Evolutionary conservation across 495 filamentous ascomycete genomes (phyloP).

Genomic region (Pseudomonodictys pantanalensis): DNA sequence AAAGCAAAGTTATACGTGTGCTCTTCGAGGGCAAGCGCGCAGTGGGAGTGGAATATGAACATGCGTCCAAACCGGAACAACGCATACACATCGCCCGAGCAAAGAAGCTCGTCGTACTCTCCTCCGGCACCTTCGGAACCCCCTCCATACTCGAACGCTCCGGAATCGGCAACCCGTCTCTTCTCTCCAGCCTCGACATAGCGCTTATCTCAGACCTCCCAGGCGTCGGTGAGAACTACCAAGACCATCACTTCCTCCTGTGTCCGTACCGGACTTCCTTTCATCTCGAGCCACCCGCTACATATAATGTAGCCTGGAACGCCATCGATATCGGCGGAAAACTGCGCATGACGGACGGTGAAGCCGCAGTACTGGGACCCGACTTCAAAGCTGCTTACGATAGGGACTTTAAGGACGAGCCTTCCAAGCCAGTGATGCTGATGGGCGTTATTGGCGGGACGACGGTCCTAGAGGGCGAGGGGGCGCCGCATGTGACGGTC

Average conservation of each 20-base stretch:
- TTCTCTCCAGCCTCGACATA: conserved; percentile 26
- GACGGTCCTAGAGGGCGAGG: no score
- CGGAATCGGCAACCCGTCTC: conserved; percentile 32
- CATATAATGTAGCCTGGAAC: no score
- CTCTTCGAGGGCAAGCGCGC: conserved; percentile 30
- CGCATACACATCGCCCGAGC: conserved; percentile 40
- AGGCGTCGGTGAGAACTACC: conserved; percentile 36
- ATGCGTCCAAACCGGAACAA: conserved; percentile 24
- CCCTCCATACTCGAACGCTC: conserved; percentile 39
- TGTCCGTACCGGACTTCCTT: conserved; percentile 31
- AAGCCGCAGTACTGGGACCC: conserved; percentile 29
- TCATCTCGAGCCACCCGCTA: no score
- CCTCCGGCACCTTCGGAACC: conserved; percentile 36
- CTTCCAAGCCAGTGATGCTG: conserved; percentile 26
- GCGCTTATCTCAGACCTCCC: conserved; percentile 27
- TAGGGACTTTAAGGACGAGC: conserved; percentile 22
- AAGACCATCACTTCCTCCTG: conserved; percentile 33
- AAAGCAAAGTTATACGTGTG: conserved; percentile 33
- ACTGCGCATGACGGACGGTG: conserved; percentile 25
- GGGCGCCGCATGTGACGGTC: conserved; percentile 43
- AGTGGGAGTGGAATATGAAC: conserved; percentile 33
- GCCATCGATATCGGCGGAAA: conserved; percentile 44
- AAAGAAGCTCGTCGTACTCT: conserved; percentile 37
- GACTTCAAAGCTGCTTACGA: conserved; percentile 29
- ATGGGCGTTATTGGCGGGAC: no score